Evolutionary conservation across 805 yeast species (phyloP), one percentile per base, ranked within the genome.

Genomic region (Schizosaccharomyces pombe): DNA sequence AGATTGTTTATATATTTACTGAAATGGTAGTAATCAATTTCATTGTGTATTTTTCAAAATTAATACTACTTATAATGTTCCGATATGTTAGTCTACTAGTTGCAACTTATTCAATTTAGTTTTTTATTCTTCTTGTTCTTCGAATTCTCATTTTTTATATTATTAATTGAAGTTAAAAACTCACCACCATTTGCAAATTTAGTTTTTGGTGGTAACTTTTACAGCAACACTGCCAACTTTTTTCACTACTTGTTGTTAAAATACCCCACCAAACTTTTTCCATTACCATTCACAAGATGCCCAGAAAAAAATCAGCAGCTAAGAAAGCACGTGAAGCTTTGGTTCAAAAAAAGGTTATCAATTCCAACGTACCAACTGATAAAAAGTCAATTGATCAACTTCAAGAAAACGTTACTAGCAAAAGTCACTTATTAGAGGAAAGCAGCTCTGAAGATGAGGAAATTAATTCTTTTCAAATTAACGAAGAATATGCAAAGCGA

Each of bases 401-500:
- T 2, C 11, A 32, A 16, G 34, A 16, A 2, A 30, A 8, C 16
- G 39, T 19, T 19, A 14, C 11, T 14, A 24, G 53, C 12, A 32
- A 30, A 32, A 49, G 33, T 19, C 31, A 24, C 5, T 31, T 49
- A 37, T 14, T 49, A 4, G 53, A 49, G 14, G 53, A 49, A 8
- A 14, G 24, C 32, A 32, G 16, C 11, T 37, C 43, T 16, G 39
- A 31, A 22, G 47, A 33, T 14, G 54, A 52, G 16, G 47, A 19
- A 5, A 39, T 8, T 24, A 29, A 14, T 32, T 32, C 54, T 2
- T 54, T 56, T 39, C 60, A 56, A 8, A 52, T 61, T 11, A 59
- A 57, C 14, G 62, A 58, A 39, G 64, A 60, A 26, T 67, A 57
- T 47, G 63, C 65, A 19, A 58, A 57, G 52, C 59, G 64, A 52